Conservation (phyloP, 768 basidiomycete species). For the Phaeotremella fagi region DNA sequence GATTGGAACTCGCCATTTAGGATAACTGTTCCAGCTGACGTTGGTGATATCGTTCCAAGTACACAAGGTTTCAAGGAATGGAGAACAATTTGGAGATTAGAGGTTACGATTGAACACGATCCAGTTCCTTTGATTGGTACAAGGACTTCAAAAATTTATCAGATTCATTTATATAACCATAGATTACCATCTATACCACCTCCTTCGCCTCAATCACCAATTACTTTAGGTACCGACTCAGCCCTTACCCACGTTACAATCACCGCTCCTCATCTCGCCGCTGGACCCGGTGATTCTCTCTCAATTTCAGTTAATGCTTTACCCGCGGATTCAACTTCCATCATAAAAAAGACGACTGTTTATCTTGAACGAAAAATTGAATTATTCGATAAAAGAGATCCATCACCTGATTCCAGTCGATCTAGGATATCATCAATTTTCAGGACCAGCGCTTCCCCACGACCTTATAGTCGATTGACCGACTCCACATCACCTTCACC, state of each 20-base stretch:
- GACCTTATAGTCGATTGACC: constrained; percentile 1
- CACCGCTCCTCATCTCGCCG: constrained; percentile 26
- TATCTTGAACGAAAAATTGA: constrained; percentile 24
- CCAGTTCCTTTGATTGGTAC: constrained; percentile 38
- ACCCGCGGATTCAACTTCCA: constrained; percentile 20
- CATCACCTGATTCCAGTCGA: constrained; percentile 4
- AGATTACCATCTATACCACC: constrained; percentile 21
- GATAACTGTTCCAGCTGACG: constrained; percentile 25
- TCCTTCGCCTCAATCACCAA: constrained; percentile 29
- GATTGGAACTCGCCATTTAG: constrained; percentile 31
- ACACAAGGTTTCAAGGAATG: constrained; percentile 27
- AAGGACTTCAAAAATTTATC: constrained; percentile 27
- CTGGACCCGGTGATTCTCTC: constrained; percentile 33
- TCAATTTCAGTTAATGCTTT: constrained; percentile 23
- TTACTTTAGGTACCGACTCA: constrained; percentile 12
- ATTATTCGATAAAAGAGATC: constrained; percentile 4
- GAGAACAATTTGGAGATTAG: constrained; percentile 33
- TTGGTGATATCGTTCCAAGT: constrained; percentile 12
- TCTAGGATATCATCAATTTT: constrained; percentile 17
- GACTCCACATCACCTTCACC: constrained; percentile 4
- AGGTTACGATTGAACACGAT: constrained; percentile 32
- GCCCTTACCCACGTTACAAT: constrained; percentile 20
- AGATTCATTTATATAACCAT: constrained; percentile 27
- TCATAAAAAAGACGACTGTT: constrained; percentile 24
- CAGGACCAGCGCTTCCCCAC: constrained; percentile 16